Conservation (phyloP, 257 asterid species). For the Marsdenia floribunda region DNA sequence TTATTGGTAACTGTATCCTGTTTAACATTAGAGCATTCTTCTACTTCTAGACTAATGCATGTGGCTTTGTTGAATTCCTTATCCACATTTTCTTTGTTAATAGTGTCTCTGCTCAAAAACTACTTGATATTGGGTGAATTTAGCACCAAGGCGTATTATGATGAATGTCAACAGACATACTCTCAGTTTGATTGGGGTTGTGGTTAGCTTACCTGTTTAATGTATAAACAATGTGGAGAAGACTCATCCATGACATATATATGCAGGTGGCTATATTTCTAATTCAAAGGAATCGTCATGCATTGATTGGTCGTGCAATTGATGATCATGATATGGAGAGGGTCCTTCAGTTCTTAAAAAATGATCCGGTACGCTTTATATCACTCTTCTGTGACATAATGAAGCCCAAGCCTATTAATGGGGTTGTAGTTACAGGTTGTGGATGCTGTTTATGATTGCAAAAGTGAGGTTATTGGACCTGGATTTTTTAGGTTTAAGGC, state of each 20-base stretch:
- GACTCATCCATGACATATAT: slow-evolving; percentile 8
- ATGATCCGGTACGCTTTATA: slow-evolving; percentile 65
- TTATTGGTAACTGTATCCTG: neutral
- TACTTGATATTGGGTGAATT: neutral
- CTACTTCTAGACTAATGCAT: neutral
- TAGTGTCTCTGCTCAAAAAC: neutral
- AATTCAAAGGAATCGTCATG: slow-evolving; percentile 98
- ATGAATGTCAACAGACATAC: neutral
- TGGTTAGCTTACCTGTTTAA: neutral
- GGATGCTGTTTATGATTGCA: slow-evolving; percentile 88
- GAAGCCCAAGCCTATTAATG: slow-evolving; percentile 16
- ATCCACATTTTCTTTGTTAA: neutral
- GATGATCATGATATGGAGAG: slow-evolving; percentile 84
- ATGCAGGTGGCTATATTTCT: slow-evolving; percentile 90
- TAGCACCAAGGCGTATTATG: neutral
- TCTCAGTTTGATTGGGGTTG: neutral
- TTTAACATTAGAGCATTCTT: neutral
- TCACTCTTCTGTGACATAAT: slow-evolving; percentile 11
- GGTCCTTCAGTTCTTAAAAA: slow-evolving; percentile 71
- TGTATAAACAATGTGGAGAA: neutral
- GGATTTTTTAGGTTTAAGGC: slow-evolving; percentile 98
- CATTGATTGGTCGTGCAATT: slow-evolving; percentile 93
- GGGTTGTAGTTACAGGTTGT: slow-evolving; percentile 57
- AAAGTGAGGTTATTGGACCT: slow-evolving; percentile 99
- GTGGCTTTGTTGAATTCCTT: neutral